Evolutionary conservation across 352 stramenopile species (phyloP), one percentile per base, ranked within the genome.

Genomic region (Globisporangium abappressorium): DNA sequence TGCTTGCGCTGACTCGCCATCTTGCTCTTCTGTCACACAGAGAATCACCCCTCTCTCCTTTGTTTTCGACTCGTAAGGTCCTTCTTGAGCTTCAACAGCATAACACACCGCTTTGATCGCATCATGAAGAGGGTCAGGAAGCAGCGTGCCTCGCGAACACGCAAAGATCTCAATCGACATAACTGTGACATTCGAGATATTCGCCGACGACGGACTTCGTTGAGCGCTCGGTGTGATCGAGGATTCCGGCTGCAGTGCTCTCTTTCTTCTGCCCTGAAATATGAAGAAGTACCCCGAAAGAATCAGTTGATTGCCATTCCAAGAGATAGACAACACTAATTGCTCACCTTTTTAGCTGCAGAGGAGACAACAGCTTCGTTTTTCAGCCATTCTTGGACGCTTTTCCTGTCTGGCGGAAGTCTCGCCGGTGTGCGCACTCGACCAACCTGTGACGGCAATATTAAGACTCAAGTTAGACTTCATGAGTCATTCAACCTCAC

Each of bases 111-210:
- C 73, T 4, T 77, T 76, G 8, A 97, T 76, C 12, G 76, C 74
- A 34, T 97, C 89, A 8, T 83, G 61, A 3, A 79, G 74, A 22
- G 90, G 88, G 69, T 97, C 85, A 5, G 88, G 85, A 0, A 93
- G 73, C 47, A 95, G 69, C n/a, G 55, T 74, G 3, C 78, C 79
- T 57, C 83, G 74, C 1, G 85, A 90, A 43, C 68, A 67, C 0
- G 81, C 80, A 70, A 89, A 87, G 9, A 94, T 65, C 62, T 97
- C 90, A 30, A 97, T 66, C 8, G 87, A 94, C 22, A 97, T 55
- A 28, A 92, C 71, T 2, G 89, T 96, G 14, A 97, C 60, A 67
- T 94, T 95, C 4, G 85, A 91, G 26, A 79, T 70, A 20, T 77
- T 73, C 0, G 75, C 64, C 26, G 66, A 73, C 0, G 74, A 74